phyloP scores from a whole-genome alignment of 1,284 basidiomycete species.

The Sporisorium graminicola region DNA sequence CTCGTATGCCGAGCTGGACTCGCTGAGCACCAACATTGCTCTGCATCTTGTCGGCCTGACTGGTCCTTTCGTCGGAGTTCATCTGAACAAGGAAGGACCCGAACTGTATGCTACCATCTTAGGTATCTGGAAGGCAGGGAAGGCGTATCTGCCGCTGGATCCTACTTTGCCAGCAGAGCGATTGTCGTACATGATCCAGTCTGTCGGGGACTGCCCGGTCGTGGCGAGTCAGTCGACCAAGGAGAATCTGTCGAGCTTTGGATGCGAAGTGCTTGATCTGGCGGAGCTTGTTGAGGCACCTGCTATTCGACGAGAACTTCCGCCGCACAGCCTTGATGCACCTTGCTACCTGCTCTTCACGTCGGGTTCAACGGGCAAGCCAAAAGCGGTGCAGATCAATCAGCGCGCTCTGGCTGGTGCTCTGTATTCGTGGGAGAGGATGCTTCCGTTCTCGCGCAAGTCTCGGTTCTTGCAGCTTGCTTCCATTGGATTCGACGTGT shows the following conservation, averaged over 20 bases:
- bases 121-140: conserved; percentile 65
- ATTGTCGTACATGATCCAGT: conserved; percentile 61
- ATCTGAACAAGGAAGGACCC: conserved; percentile 54
- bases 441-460: conserved; percentile 52
- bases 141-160: conserved; percentile 64
- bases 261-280: conserved; percentile 37
- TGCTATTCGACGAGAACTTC: conserved; percentile 1
- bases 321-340: conserved; percentile 29
- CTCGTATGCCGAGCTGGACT: conserved; percentile 58
- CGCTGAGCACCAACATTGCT: conserved; percentile 48
- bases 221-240: conserved; percentile 28
- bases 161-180: conserved; percentile 61
- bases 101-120: conserved; percentile 60
- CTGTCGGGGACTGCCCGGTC: conserved; percentile 44
- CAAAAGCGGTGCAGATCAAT: conserved; percentile 64
- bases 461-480: conserved; percentile 66
- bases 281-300: conserved; percentile 10
- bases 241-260: conserved; percentile 15
- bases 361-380: conserved; percentile 64
- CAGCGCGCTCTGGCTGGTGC: conserved; percentile 64
- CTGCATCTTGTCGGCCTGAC: conserved; percentile 20
- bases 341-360: conserved; percentile 67
- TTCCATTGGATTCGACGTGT: conserved; percentile 67
- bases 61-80: conserved; percentile 51
- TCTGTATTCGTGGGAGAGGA: conserved; percentile 62